Evolutionary conservation across 345 rosid genomes (phyloP).

Genomic region (Salix brachista): DNA sequence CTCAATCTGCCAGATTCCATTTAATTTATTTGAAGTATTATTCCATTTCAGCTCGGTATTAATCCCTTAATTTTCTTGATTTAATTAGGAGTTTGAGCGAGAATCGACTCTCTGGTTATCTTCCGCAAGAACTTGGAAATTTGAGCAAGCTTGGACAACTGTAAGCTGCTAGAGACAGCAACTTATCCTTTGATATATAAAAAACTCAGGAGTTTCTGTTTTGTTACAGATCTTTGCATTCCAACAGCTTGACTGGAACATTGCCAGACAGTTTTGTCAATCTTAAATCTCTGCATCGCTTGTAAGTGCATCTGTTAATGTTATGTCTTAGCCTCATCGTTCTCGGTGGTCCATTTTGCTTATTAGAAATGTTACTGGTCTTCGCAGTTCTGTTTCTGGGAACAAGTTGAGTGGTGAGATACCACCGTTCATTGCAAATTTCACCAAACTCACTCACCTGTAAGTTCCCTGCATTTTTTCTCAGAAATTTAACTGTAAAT

Average conservation of each 20-base stretch:
- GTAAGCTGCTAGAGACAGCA: neutral
- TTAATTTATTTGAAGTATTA: too few species aligned
- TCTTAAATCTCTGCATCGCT: neutral
- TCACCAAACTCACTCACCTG: neutral
- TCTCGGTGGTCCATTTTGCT: neutral
- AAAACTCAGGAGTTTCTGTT: neutral
- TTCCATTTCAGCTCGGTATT: too few species aligned
- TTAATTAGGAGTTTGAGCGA: slow-evolving; percentile 2
- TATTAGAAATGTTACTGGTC: neutral
- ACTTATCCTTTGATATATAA: too few species aligned
- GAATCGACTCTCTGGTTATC: slow-evolving; percentile 7
- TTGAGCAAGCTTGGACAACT: neutral
- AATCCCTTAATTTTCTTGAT: neutral
- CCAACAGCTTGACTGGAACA: slow-evolving; percentile 8
- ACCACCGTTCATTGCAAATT: slow-evolving; percentile 1
- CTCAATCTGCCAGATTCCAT: neutral
- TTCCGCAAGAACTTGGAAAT: slow-evolving; percentile 1
- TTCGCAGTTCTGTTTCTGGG: slow-evolving; percentile 8
- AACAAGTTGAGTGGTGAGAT: slow-evolving; percentile 4
- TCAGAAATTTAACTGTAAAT: too few species aligned
- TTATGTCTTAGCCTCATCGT: neutral
- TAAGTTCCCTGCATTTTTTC: neutral
- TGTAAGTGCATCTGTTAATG: neutral
- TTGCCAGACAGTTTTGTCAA: neutral
- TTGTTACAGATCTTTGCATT: slow-evolving; percentile 14